phyloP scores from a whole-genome alignment of 2,329 filamentous ascomycete species.

The Fusarium caatingaense region DNA sequence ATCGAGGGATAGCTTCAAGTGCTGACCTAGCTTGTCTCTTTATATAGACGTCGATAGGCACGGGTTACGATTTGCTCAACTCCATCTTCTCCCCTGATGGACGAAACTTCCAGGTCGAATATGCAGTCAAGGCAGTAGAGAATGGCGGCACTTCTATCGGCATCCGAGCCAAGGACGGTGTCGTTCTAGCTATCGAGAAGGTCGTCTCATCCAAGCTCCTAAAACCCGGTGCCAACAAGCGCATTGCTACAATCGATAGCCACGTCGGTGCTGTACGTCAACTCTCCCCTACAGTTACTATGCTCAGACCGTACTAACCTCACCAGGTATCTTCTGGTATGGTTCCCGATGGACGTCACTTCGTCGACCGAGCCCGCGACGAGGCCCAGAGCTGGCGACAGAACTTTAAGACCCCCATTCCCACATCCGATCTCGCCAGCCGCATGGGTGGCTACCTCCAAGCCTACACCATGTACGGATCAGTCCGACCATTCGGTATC shows the following conservation, averaged over 20 bases:
- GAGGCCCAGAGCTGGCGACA: conserved; percentile 92
- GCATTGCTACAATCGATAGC: conserved; percentile 93
- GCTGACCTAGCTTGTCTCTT: conserved; percentile 38
- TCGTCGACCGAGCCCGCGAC: conserved; percentile 92
- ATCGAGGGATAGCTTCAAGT: conserved; percentile 42
- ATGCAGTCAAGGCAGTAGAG: conserved; percentile 98
- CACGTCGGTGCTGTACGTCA: conserved; percentile 88
- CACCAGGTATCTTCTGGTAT: conserved; percentile 86
- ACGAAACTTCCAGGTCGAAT: conserved; percentile 99
- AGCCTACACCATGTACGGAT: conserved; percentile 97
- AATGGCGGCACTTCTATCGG: conserved; percentile 96
- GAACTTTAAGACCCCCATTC: conserved; percentile 94
- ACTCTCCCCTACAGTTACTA: not conserved
- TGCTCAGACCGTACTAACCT: conserved; percentile 14
- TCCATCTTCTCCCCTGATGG: conserved; percentile 99
- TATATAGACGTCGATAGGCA: conserved; percentile 97
- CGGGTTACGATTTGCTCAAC: conserved; percentile 98
- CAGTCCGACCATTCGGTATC: conserved; percentile 95
- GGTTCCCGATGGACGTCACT: conserved; percentile 93
- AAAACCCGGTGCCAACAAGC: conserved; percentile 95
- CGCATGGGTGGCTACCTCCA: conserved; percentile 97
- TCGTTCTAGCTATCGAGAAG: conserved; percentile 97
- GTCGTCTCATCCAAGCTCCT: conserved; percentile 94
- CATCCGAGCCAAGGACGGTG: conserved; percentile 96
- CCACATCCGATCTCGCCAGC: conserved; percentile 85